Base-by-base conservation (phyloP, 139 green algal species). In the Mesotaenium endlicherianum region DNA sequence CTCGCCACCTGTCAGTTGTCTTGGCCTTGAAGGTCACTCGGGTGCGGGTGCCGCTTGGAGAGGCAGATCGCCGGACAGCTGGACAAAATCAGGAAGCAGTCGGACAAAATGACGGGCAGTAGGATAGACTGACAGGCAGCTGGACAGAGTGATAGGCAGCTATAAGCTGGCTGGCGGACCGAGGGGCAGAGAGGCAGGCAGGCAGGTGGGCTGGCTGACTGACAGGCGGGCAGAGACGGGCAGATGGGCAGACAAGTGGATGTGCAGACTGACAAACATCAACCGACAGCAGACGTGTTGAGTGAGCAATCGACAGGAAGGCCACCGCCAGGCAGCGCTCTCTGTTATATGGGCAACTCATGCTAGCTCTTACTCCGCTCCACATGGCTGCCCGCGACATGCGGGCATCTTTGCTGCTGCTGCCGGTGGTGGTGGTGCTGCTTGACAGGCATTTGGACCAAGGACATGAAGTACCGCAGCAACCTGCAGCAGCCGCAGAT, bases 401-500 rank as follows among this genome's bases (percentile, higher is more conserved):
- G n/a, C 2, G 20, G 6, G 38, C 8, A 8, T 34, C 8, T 74
- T 8, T 11, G 8, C 8, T 74, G 36, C 38, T 49, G 8, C 11
- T 74, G n/a, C n/a, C n/a, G 8, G 60, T 58, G 39, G 26, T 31
- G 67, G 26, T 38, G 1, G 1, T 20, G 1, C 40, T 1, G 1
- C 39, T 30, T 47, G 50, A 53, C 79, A 86, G 94, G 95, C 36
- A 91, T 98, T 2, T 98, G 95, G 95, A 97, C 93, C 3, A 93
- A 92, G 34, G 95, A 98, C 86, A 91, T 98, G 88, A 95, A 93
- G 78, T 64, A 88, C n/a, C 84, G 82, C 4, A 97, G 94, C 50
- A 96, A 97, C 77, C 87, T 98, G 68, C 81, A 91, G 42, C 94
- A 98, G 87, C 90, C 92, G 26, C 89, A 93, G 82, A 92, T 99